These are phyloP conservation scores for Trypanosoma boissoni DNA, from an alignment of 208 protist genomes.

Conservation along the genomic window DNA sequence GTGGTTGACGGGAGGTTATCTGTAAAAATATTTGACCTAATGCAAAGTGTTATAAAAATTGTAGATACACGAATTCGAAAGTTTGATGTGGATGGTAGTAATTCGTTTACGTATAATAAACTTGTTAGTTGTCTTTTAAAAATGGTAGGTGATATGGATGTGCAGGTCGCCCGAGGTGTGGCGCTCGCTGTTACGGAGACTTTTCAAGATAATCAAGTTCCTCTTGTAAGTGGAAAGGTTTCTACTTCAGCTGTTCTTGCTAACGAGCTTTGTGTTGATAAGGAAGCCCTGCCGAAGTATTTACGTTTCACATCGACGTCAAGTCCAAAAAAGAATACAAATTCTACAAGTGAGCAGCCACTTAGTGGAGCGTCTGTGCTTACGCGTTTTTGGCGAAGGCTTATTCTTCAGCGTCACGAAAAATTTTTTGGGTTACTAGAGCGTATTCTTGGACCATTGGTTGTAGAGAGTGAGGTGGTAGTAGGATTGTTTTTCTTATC, in stretches of 20 bases:
- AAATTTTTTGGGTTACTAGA: slow-evolving; percentile 48
- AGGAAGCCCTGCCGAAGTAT: background rate
- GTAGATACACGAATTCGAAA: slow-evolving; percentile 28
- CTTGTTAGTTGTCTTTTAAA: slow-evolving; percentile 38
- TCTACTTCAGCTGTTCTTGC: slow-evolving; percentile 37
- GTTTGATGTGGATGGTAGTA: slow-evolving; percentile 45
- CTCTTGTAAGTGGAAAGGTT: slow-evolving; percentile 45
- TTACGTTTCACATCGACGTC: background rate
- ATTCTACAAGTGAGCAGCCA: background rate
- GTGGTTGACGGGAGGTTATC: slow-evolving; percentile 55
- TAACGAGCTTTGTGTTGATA: slow-evolving; percentile 33
- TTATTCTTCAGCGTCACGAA: slow-evolving; percentile 48
- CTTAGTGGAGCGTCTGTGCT: slow-evolving; percentile 50
- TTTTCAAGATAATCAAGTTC: slow-evolving; percentile 49
- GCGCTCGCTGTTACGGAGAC: slow-evolving; percentile 53
- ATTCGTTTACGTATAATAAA: slow-evolving; percentile 46
- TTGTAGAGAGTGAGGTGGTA: slow-evolving; percentile 70
- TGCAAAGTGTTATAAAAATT: slow-evolving; percentile 29
- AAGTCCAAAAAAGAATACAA: background rate
- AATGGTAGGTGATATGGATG: slow-evolving; percentile 51
- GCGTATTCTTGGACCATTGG: slow-evolving; percentile 38
- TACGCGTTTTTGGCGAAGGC: slow-evolving; percentile 54
- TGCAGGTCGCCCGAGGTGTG: slow-evolving; percentile 36
- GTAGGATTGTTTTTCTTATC: slow-evolving; percentile 64
- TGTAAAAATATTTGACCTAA: slow-evolving; percentile 37